These are phyloP conservation scores for Aureobasidium sp. DNA, from an alignment of 2,329 filamentous ascomycete species.

Conservation along the genomic window DNA sequence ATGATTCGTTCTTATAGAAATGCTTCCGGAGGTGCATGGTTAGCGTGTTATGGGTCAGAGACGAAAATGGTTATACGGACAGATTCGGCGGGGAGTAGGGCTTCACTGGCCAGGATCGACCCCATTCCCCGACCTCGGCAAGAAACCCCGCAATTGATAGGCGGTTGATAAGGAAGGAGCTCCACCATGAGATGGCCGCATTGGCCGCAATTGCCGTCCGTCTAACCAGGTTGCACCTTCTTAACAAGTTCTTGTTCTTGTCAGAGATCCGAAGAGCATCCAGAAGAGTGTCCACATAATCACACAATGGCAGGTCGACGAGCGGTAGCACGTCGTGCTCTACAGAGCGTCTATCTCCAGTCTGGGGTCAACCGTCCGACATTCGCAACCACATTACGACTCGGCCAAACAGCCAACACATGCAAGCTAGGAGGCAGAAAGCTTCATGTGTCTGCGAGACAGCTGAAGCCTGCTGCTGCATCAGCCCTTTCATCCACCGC, in stretches of 20 bases:
- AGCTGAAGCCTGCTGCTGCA: conserved; percentile 41
- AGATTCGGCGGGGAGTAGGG: background rate
- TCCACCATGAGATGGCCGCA: background rate
- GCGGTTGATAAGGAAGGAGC: conserved; percentile 5
- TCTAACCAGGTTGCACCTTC: background rate
- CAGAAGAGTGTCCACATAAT: background rate
- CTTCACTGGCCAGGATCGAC: background rate
- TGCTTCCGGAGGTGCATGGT: no score
- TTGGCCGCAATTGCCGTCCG: conserved; percentile 5
- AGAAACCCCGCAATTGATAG: conserved; percentile 9
- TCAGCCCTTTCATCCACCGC: conserved; percentile 44
- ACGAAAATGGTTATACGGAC: background rate
- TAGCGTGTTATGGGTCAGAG: background rate
- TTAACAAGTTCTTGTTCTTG: background rate
- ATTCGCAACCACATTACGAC: conserved; percentile 31
- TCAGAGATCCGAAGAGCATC: background rate
- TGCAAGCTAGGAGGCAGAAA: conserved; percentile 37
- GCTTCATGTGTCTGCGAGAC: conserved; percentile 50
- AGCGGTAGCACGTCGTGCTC: conserved; percentile 35
- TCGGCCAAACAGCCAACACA: conserved; percentile 30
- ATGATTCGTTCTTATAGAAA: background rate
- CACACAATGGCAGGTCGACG: conserved; percentile 39
- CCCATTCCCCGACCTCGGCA: conserved; percentile 7
- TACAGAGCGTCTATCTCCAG: conserved; percentile 33
- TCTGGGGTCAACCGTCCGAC: conserved; percentile 30